phyloP scores from a whole-genome alignment of 75 land plant species.

The Ceratopteris richardii region DNA sequence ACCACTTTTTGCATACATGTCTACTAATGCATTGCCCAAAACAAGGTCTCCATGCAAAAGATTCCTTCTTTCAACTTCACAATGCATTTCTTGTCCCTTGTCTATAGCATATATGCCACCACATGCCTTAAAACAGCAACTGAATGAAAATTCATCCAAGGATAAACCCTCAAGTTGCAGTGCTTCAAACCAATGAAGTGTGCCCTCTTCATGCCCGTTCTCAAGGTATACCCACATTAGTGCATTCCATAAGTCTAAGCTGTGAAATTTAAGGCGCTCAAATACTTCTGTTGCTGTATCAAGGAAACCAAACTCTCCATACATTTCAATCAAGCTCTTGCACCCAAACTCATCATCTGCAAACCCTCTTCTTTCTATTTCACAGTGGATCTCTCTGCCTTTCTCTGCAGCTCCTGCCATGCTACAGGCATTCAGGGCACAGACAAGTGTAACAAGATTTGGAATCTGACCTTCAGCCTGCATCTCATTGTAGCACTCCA shows the following conservation, averaged over 20 bases:
- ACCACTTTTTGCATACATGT: conserved; percentile 35
- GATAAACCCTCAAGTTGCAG: conserved; percentile 7
- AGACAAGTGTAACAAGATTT: conserved; percentile 20
- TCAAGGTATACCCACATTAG: conserved; percentile 11
- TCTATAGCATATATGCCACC: background rate
- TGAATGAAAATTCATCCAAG: conserved; percentile 6
- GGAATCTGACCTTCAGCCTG: conserved; percentile 21
- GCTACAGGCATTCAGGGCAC: background rate
- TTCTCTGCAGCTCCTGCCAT: background rate
- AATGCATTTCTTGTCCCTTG: conserved; percentile 6
- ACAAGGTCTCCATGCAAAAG: background rate
- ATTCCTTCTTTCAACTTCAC: background rate
- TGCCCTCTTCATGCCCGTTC: conserved; percentile 12
- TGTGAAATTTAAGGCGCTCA: background rate
- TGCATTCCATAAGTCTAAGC: conserved; percentile 9
- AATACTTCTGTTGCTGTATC: background rate
- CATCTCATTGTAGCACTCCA: conserved; percentile 15
- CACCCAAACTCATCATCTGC: background rate
- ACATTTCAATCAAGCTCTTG: background rate
- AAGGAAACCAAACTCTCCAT: background rate
- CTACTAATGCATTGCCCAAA: background rate
- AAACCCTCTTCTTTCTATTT: background rate
- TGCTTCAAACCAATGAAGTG: conserved; percentile 1
- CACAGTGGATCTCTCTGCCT: background rate
- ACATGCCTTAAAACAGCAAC: conserved; percentile 9